Evolutionary conservation across 2,329 filamentous ascomycete genomes (phyloP).

Genomic region (Neospermospora avenae): DNA sequence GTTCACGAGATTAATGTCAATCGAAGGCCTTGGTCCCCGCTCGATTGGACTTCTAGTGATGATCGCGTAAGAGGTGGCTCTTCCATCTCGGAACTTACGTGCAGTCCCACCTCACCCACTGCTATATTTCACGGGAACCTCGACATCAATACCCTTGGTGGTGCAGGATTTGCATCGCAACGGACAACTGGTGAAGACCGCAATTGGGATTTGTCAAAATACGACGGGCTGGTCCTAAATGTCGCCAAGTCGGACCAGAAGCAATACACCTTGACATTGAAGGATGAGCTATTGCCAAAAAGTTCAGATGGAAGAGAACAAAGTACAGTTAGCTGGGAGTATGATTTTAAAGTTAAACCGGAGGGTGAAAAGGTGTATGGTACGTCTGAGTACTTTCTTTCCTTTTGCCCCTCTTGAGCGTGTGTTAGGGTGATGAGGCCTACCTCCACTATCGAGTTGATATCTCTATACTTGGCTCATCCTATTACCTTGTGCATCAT

Average conservation of each 20-base stretch:
- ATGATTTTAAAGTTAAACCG: conserved; percentile 52
- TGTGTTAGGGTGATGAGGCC: too few species aligned
- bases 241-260: conserved; percentile 57
- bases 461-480: too few species aligned
- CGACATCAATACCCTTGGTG: conserved; percentile 71
- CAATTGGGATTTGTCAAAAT: conserved; percentile 60
- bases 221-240: conserved; percentile 57
- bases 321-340: conserved; percentile 71
- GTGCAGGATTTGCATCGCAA: conserved; percentile 80
- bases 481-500: too few species aligned
- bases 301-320: conserved; percentile 66
- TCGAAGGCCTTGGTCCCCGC: conserved; percentile 53
- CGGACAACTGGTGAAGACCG: conserved; percentile 56
- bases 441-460: too few species aligned
- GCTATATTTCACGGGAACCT: conserved; percentile 64
- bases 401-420: too few species aligned
- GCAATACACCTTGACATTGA: conserved; percentile 70
- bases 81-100: conserved; percentile 52
- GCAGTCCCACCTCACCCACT: conserved; percentile 31
- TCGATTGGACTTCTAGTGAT: conserved; percentile 67
- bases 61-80: conserved; percentile 75
- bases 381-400: too few species aligned
- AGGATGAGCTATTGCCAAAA: conserved; percentile 60
- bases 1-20: not conserved
- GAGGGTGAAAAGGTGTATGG: conserved; percentile 42